Base-by-base conservation (phyloP, 495 filamentous ascomycete species). In the Talaromyces ruber region DNA sequence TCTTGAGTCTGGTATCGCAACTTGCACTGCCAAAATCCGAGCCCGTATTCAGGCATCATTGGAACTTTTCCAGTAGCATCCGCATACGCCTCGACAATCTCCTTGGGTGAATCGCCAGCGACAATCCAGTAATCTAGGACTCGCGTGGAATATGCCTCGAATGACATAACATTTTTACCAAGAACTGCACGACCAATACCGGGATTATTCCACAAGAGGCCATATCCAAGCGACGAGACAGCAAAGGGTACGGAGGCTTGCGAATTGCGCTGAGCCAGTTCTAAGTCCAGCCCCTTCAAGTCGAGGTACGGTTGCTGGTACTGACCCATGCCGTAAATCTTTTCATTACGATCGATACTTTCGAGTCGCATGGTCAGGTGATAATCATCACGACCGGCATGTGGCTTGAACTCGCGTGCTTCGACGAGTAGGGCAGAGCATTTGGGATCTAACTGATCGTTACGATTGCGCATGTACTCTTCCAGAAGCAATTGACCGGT, bases 11-110 rank as follows among this genome's bases (percentile, higher is more conserved):
- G 78, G 66, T 85, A 86, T 0, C 82, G 76, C 26, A 85, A 72
- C 68, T 84, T 85, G 68, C 82, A 84, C 62, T 86, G 82, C 82
- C 83, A 86, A 64, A 84, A 86, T 0, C 83, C 83, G 21, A 84
- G 75, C 6, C 83, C 83, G 58, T 83, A 85, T 58, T 85, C 82
- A 2, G 83, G 83, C 83, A 86, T 86, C 79, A 80, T 81, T 0
- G 83, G 83, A 0, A 79, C 81, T 50, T 73, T 76, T 3, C 82
- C 83, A 0, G 81, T 80, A 14, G 75, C 78, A 16, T 66, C 68
- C 6, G 76, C 74, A 68, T 85, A 86, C 0, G 76, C 72, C 62
- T 81, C 70, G 26, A 74, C 77, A 59, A 85, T 84, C 50, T 83
- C 77, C 0, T 73, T 72, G 0, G 82, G 82, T 3, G 67, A 74